Evolutionary conservation across 129 eudicot species (phyloP), one percentile per base, ranked within the genome.

Genomic region (Chrysanthemum lavandulifolium): DNA sequence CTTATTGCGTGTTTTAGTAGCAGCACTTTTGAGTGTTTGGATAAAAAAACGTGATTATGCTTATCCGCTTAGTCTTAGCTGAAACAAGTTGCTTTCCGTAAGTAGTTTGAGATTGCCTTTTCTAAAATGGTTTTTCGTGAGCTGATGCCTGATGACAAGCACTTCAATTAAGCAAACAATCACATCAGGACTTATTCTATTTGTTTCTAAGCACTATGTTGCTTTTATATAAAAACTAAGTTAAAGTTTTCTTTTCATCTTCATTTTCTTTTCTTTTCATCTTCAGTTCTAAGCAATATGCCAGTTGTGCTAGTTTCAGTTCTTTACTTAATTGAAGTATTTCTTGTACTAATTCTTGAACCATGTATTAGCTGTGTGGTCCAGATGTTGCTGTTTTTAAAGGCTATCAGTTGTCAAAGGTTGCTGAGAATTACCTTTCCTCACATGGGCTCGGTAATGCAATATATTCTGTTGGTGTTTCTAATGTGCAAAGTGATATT

Each of bases 381-480:
- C 84, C 91, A 64, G 82, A 91, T 67, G 78, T 95, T 61, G 86
- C 84, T 12, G 94, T 95, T 54, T 88, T 76, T 70, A 90, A 95
- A 83, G 99, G 99, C 76, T 80, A 86, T 69, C 71, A 88, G 40
- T 78, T 95, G 83, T 65, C 97, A 19, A 90, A 83, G 65, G 83
- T 80, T 66, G 83, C 96, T 79, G 97, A 94, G 86, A 82, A 81
- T 49, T 88, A 79, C 80, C 91, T 94, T 45, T 77, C 86, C 53
- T 81, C 89, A 18, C 87, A 73, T 55, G 99, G 99, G 69, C 97
- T 94, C 21, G 84, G 82, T 74, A 80, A 76, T 78, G 93, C 96
- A 4, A 82, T 83, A n/a, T 87, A 82, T 82, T 82, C 93, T 18
- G 72, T 90, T 45, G 84, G 86, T 71, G 88, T 82, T 67, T 73